These are phyloP conservation scores for Sicyos baderoa DNA, from an alignment of 306 rosid species.

Conservation along the genomic window DNA sequence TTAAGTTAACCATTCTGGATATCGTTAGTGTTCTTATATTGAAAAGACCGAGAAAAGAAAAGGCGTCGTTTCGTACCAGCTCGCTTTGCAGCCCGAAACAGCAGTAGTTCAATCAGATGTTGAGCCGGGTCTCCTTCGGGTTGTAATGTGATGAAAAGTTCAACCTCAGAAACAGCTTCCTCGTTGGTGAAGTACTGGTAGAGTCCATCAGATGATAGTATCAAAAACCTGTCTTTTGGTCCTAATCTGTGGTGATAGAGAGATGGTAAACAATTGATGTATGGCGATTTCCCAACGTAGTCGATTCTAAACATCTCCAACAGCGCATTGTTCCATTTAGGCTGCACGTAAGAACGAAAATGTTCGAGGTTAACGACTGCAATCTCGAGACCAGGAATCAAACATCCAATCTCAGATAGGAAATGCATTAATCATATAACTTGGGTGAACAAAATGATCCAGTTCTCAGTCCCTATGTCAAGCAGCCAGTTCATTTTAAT, in stretches of 20 bases:
- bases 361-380: background rate
- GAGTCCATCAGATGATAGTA: slow-evolving; percentile 85
- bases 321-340: slow-evolving; percentile 95
- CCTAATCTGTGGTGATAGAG: slow-evolving; percentile 84
- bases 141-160: slow-evolving; percentile 76
- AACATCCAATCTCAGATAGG: background rate
- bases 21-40: background rate
- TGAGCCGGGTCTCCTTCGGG: slow-evolving; percentile 99
- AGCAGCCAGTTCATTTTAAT: slow-evolving; percentile 1
- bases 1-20: background rate
- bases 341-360: slow-evolving; percentile 41
- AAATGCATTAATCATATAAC: background rate
- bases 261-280: slow-evolving; percentile 78
- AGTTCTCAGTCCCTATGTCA: background rate
- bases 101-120: slow-evolving; percentile 83
- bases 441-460: background rate
- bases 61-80: slow-evolving; percentile 42
- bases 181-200: slow-evolving; percentile 89
- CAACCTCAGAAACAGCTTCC: slow-evolving; percentile 95
- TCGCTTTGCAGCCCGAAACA: slow-evolving; percentile 93
- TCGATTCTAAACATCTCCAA: slow-evolving; percentile 86
- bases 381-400: background rate
- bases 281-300: slow-evolving; percentile 71
- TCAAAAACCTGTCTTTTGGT: slow-evolving; percentile 78
- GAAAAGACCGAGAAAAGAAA: background rate